These are phyloP conservation scores for Nemophila menziesii DNA, from an alignment of 257 asterid genomes.

Conservation along the genomic window DNA sequence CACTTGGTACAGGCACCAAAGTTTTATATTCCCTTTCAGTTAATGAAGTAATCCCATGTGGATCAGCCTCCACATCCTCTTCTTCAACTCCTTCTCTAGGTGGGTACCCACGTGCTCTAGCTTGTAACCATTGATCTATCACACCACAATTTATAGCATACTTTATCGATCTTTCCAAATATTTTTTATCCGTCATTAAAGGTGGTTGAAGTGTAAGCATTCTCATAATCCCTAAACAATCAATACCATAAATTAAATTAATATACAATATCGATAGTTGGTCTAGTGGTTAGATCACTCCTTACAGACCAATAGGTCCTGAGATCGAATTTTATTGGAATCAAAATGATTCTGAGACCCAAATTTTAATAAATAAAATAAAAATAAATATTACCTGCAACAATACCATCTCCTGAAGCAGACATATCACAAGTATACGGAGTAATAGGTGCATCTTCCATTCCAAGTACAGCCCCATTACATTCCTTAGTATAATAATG, in stretches of 20 bases:
- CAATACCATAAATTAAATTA: too few species aligned
- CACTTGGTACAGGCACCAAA: conserved; percentile 34
- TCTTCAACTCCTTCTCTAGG: conserved; percentile 90
- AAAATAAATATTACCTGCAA: conserved; percentile 52
- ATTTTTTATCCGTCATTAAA: conserved; percentile 48
- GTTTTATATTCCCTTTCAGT: conserved; percentile 78
- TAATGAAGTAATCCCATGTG: conserved; percentile 56
- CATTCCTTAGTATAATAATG: conserved; percentile 86
- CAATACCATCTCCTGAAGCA: conserved; percentile 83
- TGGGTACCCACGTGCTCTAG: conserved; percentile 63
- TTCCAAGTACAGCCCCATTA: conserved; percentile 62
- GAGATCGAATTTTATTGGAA: too few species aligned
- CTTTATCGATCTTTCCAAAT: conserved; percentile 54
- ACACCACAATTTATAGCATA: conserved; percentile 86
- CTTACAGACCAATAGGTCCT: too few species aligned
- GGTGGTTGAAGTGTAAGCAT: conserved; percentile 75
- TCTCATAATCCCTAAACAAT: conserved; percentile 46
- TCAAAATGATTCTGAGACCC: too few species aligned
- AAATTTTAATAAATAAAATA: not conserved
- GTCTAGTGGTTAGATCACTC: too few species aligned
- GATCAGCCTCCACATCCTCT: conserved; percentile 45
- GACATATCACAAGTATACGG: conserved; percentile 91
- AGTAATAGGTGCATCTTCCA: conserved; percentile 85
- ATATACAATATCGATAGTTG: too few species aligned
- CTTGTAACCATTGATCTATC: conserved; percentile 75